Percentiles rank a stretch among this genome's conserved stretches.
Evolutionary conservation across 225 moss, liverwort and hornwort genomes (phyloP).

Genomic region (Pseudisothecium myosuroides): DNA sequence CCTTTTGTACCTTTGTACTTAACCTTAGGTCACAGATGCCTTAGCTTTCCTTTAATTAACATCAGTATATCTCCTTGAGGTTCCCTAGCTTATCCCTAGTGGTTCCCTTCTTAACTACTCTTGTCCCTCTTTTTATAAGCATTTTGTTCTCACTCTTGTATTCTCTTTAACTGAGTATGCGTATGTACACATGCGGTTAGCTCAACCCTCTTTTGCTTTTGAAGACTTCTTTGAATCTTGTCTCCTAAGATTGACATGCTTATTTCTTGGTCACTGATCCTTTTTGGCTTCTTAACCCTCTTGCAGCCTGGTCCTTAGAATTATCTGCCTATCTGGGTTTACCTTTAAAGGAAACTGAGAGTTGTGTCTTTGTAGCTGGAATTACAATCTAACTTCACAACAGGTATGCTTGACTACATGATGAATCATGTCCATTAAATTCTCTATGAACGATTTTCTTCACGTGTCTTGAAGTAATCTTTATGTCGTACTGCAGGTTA

Average conservation of each 20-base stretch:
- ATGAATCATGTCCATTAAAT: background rate
- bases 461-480: background rate
- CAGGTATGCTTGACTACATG: background rate
- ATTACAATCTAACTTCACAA: background rate
- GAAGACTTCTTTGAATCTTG: background rate
- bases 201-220: background rate
- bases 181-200: background rate
- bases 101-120: background rate
- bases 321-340: background rate
- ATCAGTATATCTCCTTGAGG: background rate
- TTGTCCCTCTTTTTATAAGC: background rate
- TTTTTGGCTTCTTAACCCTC: background rate
- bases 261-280: background rate
- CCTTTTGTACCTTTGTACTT: background rate
- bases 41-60: background rate
- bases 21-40: background rate
- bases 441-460: background rate
- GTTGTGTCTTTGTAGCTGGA: background rate
- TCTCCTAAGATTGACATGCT: background rate
- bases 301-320: background rate
- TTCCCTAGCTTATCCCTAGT: background rate
- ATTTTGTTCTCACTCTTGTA: background rate
- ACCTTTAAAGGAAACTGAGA: background rate
- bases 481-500: background rate
- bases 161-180: background rate